These are phyloP conservation scores for Oenanthe sinensis DNA, from an alignment of 129 eudicot genomes.

Conservation along the genomic window DNA sequence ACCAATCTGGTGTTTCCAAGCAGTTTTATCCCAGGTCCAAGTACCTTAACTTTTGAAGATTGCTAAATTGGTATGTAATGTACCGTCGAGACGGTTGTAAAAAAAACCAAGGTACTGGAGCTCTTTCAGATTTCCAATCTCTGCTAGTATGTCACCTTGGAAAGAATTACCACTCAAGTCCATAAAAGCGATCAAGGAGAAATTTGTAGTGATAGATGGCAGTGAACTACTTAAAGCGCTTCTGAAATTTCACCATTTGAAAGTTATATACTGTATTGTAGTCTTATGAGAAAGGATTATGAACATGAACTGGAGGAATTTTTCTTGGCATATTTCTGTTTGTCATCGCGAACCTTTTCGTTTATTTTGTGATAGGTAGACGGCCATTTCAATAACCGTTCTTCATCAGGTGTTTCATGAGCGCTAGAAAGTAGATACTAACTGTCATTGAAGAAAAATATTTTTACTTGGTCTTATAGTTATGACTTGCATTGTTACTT, in stretches of 20 bases:
- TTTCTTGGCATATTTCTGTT: no score
- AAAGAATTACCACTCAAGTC: constrained; percentile 52
- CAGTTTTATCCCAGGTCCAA: constrained; percentile 61
- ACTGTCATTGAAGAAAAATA: no score
- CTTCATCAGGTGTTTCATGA: no score
- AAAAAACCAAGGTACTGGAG: constrained; percentile 33
- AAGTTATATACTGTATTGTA: constrained; percentile 21
- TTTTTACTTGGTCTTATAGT: not conserved
- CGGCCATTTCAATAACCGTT: no score
- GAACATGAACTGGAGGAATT: not conserved
- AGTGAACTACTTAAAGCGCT: constrained; percentile 18
- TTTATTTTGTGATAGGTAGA: no score
- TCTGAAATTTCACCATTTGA: constrained; percentile 2
- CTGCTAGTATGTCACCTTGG: constrained; percentile 31
- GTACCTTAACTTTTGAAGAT: constrained; percentile 40
- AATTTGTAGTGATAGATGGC: constrained; percentile 32
- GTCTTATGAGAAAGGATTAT: constrained; percentile 5
- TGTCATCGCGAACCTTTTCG: no score
- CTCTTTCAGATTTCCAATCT: constrained; percentile 40
- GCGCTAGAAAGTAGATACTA: no score
- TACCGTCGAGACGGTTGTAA: constrained; percentile 38
- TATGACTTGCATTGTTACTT: not conserved
- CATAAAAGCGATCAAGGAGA: constrained; percentile 39
- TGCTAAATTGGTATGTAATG: constrained; percentile 48
- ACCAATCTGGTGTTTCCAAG: constrained; percentile 54